These are phyloP conservation scores for Botrytis fragariae DNA, from an alignment of 2,329 filamentous ascomycete species.

Conservation along the genomic window DNA sequence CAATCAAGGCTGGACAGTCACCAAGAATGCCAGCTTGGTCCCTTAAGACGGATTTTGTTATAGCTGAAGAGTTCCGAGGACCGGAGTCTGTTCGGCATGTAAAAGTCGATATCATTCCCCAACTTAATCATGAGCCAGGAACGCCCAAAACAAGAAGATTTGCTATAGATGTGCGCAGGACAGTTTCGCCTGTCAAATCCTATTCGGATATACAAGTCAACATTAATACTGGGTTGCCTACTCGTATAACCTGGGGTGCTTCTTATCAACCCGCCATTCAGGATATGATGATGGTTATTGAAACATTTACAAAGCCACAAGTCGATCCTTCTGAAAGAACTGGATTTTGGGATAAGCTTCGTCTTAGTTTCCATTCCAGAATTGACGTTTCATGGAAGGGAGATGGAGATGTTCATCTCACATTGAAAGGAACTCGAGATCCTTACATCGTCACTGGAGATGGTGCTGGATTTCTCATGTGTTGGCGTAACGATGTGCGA, in stretches of 20 bases:
- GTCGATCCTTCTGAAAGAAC: constrained; percentile 90
- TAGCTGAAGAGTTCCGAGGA: constrained; percentile 89
- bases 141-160: constrained; percentile 63
- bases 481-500: constrained; percentile 91
- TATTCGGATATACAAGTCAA: constrained; percentile 91
- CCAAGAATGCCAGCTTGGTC: constrained; percentile 77
- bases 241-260: constrained; percentile 93
- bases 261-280: constrained; percentile 98
- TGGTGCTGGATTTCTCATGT: constrained; percentile 95
- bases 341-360: constrained; percentile 98
- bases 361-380: constrained; percentile 89
- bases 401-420: constrained; percentile 91
- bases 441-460: constrained; percentile 91
- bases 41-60: constrained; percentile 85
- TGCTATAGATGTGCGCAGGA: constrained; percentile 81
- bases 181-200: constrained; percentile 91
- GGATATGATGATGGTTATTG: constrained; percentile 99
- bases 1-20: constrained; percentile 75
- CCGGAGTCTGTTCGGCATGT: constrained; percentile 76
- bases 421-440: constrained; percentile 87
- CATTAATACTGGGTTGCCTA: constrained; percentile 89
- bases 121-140: constrained; percentile 54
- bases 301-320: constrained; percentile 94
- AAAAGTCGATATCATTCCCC: constrained; percentile 79
- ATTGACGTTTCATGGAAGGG: constrained; percentile 89